Base-by-base conservation (phyloP, 148 eudicot genomes). In the Vaccinium corymbosum region DNA sequence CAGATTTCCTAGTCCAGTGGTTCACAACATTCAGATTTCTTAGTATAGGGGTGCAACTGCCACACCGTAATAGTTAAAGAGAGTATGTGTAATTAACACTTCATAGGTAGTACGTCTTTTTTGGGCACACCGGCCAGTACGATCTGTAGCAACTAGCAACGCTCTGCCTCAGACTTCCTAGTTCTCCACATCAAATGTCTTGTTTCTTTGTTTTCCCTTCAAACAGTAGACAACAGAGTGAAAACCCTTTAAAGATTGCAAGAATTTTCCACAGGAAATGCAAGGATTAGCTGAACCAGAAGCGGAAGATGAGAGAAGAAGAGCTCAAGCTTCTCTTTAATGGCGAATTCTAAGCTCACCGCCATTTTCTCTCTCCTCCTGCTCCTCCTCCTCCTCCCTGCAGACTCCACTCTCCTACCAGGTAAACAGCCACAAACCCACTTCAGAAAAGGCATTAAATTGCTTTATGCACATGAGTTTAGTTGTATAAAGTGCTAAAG, bases 291-390 rank as follows among this genome's bases (percentile, higher is more conserved):
- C 48, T 14, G 80, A 76, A 49, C 35, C 35, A 76, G 38, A 76
- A 76, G 56, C 57, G 13, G 80, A 76, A 50, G 80, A 76, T 76
- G 80, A 76, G 14, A 76, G 56, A 52, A 78, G 62, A 25, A 27
- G 62, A 78, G 38, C 80, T 50, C 62, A 78, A 52, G 62, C 80
- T 53, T 78, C 46, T 52, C 6, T 78, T 53, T 53, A 53, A 78
- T 78, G 80, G 80, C 80, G n/a, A 78, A 78, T 53, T 75, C 78
- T 75, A 75, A 75, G 14, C 53, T 48, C 29, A 17, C 53, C 14
- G 27, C 53, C 52, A 46, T 86, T 78, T 25, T 84, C 80, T 52
- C 82, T 80, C 68, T 89, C 86, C 76, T 91, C 74, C 76, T 91
- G 77, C 22, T 72, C 55, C 27, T 86, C 84, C 61, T 35, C 73